phyloP scores from a whole-genome alignment of 2,329 filamentous ascomycete species.

The Aureobasidium sp. region DNA sequence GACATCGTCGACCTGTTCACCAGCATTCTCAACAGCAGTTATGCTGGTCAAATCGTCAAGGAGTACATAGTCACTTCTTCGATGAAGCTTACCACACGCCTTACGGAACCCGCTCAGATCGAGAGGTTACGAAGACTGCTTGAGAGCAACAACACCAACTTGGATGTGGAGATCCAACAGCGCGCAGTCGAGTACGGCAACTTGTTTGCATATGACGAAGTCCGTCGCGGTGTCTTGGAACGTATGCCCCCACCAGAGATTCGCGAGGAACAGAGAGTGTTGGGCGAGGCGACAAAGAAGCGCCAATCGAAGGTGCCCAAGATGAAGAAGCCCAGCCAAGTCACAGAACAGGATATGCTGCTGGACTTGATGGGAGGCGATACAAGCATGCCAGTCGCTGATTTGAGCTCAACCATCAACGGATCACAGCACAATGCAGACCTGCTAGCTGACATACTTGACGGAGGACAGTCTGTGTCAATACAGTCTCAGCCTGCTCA shows the following conservation, averaged over 20 bases:
- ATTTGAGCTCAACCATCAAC: conserved; percentile 49
- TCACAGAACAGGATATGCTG: conserved; percentile 83
- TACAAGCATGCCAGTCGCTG: conserved; percentile 53
- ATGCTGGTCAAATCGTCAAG: conserved; percentile 80
- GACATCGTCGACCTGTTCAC: conserved; percentile 91
- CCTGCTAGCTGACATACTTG: conserved; percentile 84
- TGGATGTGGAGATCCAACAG: conserved; percentile 94
- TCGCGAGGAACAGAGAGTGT: conserved; percentile 84
- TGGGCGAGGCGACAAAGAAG: conserved; percentile 64
- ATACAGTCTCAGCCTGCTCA: conserved; percentile 40
- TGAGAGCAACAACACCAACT: conserved; percentile 69
- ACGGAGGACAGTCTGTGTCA: conserved; percentile 51
- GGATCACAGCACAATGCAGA: conserved; percentile 69
- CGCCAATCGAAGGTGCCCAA: conserved; percentile 51
- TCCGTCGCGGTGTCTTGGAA: conserved; percentile 83
- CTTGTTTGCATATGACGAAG: conserved; percentile 82
- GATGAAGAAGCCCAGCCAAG: conserved; percentile 69
- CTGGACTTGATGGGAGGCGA: conserved; percentile 82
- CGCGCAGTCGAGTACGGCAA: conserved; percentile 92
- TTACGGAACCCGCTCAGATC: conserved; percentile 76
- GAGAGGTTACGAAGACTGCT: conserved; percentile 77
- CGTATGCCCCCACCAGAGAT: conserved; percentile 98
- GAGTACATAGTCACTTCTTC: conserved; percentile 94
- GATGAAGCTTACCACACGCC: conserved; percentile 87
- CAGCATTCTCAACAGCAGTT: conserved; percentile 88